Evolutionary conservation across 257 asterid species (phyloP).

Genomic region (Scutellaria galericulata): DNA sequence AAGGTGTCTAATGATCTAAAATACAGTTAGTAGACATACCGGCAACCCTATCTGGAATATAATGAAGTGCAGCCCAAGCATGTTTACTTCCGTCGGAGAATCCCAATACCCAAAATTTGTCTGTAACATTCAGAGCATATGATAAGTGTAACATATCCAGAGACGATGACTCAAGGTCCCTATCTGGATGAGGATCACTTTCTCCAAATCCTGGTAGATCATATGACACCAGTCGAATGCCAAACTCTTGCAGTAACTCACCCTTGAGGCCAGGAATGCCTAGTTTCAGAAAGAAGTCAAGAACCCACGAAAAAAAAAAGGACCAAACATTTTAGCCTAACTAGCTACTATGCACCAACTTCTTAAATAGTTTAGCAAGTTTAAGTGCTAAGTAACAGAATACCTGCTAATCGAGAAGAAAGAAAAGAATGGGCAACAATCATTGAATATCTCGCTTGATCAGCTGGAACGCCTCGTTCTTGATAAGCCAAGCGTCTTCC

Average conservation of each 20-base stretch:
- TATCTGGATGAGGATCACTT: slow-evolving; percentile 87
- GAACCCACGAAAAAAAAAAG: neutral
- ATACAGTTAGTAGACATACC: slow-evolving; percentile 48
- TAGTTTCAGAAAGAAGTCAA: slow-evolving; percentile 35
- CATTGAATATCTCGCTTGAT: slow-evolving; percentile 76
- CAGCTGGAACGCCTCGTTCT: slow-evolving; percentile 83
- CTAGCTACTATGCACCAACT: neutral
- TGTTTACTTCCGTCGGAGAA: slow-evolving; percentile 81
- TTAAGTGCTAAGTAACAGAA: neutral
- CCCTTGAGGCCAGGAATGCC: slow-evolving; percentile 86
- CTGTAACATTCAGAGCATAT: slow-evolving; percentile 72
- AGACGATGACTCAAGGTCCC: slow-evolving; percentile 93
- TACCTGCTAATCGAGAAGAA: slow-evolving; percentile 96
- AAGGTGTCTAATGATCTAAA: slow-evolving; percentile 2
- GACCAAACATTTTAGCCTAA: neutral
- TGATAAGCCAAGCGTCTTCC: slow-evolving; percentile 87
- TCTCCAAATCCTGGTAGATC: slow-evolving; percentile 98
- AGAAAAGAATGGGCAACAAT: slow-evolving; percentile 81
- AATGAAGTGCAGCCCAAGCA: slow-evolving; percentile 92
- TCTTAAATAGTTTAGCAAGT: neutral
- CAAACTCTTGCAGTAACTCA: slow-evolving; percentile 75
- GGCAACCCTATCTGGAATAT: slow-evolving; percentile 90
- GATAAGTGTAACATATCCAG: slow-evolving; percentile 86
- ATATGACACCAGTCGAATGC: slow-evolving; percentile 77
- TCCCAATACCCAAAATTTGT: slow-evolving; percentile 89